Base-by-base conservation (phyloP, 805 yeast genomes). In the Jamesozyma piceae region DNA sequence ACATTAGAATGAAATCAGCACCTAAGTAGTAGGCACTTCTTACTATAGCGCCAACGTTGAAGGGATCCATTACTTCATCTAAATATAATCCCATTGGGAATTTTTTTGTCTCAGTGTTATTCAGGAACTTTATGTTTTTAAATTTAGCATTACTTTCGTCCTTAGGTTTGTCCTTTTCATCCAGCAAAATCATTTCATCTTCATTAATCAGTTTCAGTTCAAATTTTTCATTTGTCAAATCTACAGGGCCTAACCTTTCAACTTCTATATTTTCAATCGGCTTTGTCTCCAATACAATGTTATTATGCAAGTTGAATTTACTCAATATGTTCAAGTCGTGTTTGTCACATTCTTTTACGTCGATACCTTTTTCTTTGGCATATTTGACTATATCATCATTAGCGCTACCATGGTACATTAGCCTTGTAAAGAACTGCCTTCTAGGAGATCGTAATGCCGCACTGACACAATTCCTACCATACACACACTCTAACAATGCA, bases 61-160 rank as follows among this genome's bases (percentile, higher is more conserved):
- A 94, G 0, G 95, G 90, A 59, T 87, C 95, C 13, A 84, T 76
- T 35, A 88, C 71, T 45, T 83, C 86, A 60, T 87, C 95, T 21
- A 87, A 63, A 52, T 72, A 86, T 3, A 87, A 50, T 0, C 87
- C 95, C 15, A 88, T 52, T 2, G 95, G 94, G 51, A 63, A 62
- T 15, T 30, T 21, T 9, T 6, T 15, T 2, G 24, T 6, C 18
- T 40, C 28, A n/a, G n/a, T n/a, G 30, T 33, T 34, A 4, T 5
- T 34, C 15, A 11, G 20, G 27, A 13, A 15, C 11, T 6, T 9
- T 19, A 13, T n/a, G 11, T 24, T 6, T 24, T 24, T 6, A 8
- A 14, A 11, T 6, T 6, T 30, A 11, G 33, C 13, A 6, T 9
- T 30, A 6, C 13, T 30, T 9, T 6, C 6, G 6, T 6, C 28